Conservation (phyloP, 1,284 basidiomycete species). For the Thecaphora thlaspeos region DNA sequence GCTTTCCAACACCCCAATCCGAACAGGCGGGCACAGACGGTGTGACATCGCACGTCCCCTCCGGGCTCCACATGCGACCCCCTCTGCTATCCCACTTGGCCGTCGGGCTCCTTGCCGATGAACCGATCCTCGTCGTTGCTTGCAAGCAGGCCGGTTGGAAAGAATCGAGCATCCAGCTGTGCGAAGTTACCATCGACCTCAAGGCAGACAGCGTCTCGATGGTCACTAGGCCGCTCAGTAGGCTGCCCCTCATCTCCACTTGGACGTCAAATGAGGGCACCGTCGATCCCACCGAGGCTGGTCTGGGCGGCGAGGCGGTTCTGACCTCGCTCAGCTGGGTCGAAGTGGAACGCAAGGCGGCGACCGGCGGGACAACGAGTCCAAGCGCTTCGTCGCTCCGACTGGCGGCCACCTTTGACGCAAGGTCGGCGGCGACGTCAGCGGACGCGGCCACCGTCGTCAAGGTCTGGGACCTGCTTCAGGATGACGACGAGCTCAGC, state of each 20-base stretch:
- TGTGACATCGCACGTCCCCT: conserved; percentile 5
- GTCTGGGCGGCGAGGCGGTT: background rate
- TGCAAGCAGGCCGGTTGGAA: conserved; percentile 8
- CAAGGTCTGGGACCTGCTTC: conserved; percentile 20
- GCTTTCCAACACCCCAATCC: background rate
- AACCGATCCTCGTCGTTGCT: conserved; percentile 18
- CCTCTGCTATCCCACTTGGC: conserved; percentile 18
- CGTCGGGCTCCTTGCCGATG: conserved; percentile 27
- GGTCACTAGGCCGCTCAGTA: conserved; percentile 25
- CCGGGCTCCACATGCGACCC: background rate
- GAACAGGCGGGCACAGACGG: background rate
- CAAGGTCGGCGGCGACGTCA: too few relatives aligned
- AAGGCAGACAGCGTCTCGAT: conserved; percentile 15
- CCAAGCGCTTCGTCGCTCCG: too few relatives aligned
- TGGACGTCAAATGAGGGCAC: background rate
- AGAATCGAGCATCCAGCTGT: conserved; percentile 12
- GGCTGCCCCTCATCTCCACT: background rate
- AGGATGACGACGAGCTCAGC: conserved; percentile 21
- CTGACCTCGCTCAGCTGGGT: too few relatives aligned
- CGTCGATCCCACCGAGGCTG: background rate
- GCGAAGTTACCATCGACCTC: conserved; percentile 24
- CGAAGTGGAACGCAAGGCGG: too few relatives aligned
- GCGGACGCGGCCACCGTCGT: conserved; percentile 3
- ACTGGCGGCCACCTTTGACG: too few relatives aligned
- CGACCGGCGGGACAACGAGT: too few relatives aligned